phyloP scores from a whole-genome alignment of 1,284 basidiomycete species.

The Vanrija pseudolonga region DNA sequence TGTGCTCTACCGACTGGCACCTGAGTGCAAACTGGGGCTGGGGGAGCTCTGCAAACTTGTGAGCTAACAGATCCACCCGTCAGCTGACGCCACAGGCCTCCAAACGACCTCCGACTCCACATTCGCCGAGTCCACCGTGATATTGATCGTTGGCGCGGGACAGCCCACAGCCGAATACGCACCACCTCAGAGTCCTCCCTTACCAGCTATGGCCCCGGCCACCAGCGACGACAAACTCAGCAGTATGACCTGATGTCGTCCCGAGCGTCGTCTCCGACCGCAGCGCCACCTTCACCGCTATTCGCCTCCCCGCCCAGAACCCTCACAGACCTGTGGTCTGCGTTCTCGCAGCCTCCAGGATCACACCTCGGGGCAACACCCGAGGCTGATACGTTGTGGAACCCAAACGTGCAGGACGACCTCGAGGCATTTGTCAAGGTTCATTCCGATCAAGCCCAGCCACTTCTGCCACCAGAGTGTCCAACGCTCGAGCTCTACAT shows the following conservation, averaged over 20 bases:
- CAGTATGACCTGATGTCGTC: too few species aligned
- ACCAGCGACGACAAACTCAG: neutral
- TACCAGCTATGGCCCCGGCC: neutral
- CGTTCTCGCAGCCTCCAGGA: slow-evolving; percentile 27
- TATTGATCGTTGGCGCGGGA: slow-evolving; percentile 31
- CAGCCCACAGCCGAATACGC: slow-evolving; percentile 8
- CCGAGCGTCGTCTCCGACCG: neutral
- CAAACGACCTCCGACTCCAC: slow-evolving; percentile 18
- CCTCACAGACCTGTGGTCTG: slow-evolving; percentile 18
- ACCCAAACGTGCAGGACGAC: slow-evolving; percentile 23
- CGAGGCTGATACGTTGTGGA: slow-evolving; percentile 21
- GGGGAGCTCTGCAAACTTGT: slow-evolving; percentile 12
- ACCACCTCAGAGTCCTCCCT: slow-evolving; percentile 20
- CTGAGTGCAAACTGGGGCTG: slow-evolving; percentile 31
- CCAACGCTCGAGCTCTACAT: slow-evolving; percentile 40
- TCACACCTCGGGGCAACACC: slow-evolving; percentile 14
- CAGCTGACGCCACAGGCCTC: neutral
- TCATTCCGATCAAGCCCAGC: slow-evolving; percentile 18
- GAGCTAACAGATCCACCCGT: neutral
- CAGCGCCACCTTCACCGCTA: neutral
- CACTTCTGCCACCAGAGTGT: slow-evolving; percentile 27
- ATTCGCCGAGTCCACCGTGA: slow-evolving; percentile 26
- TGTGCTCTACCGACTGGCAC: slow-evolving; percentile 30
- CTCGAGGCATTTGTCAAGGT: slow-evolving; percentile 29
- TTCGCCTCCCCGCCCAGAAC: neutral